Percentiles rank a stretch among this genome's conserved stretches.
These are phyloP conservation scores for Alternaria ventricosa DNA, from an alignment of 2,329 filamentous ascomycete species.

Conservation along the genomic window DNA sequence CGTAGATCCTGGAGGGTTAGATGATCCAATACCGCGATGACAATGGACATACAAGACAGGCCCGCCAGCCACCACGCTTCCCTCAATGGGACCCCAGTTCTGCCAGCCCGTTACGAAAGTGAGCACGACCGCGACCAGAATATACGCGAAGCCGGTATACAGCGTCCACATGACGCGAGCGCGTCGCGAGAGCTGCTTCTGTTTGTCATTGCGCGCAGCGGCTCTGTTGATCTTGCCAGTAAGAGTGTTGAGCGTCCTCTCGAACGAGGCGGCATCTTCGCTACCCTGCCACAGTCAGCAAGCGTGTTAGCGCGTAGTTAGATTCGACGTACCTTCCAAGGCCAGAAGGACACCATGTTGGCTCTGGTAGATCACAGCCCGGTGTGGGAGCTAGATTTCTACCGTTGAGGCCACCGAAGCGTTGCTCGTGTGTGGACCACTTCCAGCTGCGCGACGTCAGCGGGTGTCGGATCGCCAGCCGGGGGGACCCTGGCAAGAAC, in stretches of 20 bases:
- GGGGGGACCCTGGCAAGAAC: slow-evolving; percentile 25
- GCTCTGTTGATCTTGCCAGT: slow-evolving; percentile 81
- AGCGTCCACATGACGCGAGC: slow-evolving; percentile 87
- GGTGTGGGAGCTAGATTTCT: slow-evolving; percentile 28
- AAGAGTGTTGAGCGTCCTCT: slow-evolving; percentile 84
- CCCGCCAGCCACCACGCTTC: slow-evolving; percentile 76
- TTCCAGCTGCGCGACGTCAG: slow-evolving; percentile 26
- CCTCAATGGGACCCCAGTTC: slow-evolving; percentile 78
- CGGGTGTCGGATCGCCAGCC: slow-evolving; percentile 30
- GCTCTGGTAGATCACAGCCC: slow-evolving; percentile 34
- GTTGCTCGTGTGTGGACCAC: slow-evolving; percentile 32
- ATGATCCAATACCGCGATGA: too few species aligned
- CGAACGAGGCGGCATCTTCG: slow-evolving; percentile 87
- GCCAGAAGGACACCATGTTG: slow-evolving; percentile 83
- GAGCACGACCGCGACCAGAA: slow-evolving; percentile 82
- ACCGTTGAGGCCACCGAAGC: slow-evolving; percentile 31
- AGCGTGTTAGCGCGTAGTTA: background rate
- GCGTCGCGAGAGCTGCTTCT: slow-evolving; percentile 75
- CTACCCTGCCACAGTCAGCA: slow-evolving; percentile 64
- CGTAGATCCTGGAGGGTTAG: slow-evolving; percentile 73
- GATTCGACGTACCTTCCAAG: slow-evolving; percentile 55
- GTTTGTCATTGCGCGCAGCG: slow-evolving; percentile 74
- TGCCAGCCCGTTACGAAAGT: slow-evolving; percentile 84
- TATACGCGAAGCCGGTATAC: slow-evolving; percentile 88
- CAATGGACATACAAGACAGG: slow-evolving; percentile 70